Base-by-base conservation (phyloP, 805 yeast genomes). In the Yamadazyma kitorensis region DNA sequence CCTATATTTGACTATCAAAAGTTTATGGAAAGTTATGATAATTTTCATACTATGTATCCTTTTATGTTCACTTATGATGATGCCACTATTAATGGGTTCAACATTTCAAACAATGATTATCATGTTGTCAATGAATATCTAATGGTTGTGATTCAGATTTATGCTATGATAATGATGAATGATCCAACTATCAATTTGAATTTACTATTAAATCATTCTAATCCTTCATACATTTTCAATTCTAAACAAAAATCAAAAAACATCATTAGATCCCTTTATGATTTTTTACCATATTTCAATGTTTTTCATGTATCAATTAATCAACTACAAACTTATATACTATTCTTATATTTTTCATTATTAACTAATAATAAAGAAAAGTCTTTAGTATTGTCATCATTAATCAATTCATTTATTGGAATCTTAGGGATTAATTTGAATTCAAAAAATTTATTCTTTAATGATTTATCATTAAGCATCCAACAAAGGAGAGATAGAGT, bases 1-100 rank as follows among this genome's bases (percentile, higher is more conserved):
- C 81, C 81, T 4, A 69, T 76, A 6, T 65, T 76, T 41, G 80
- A 75, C 44, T 74, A 71, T 43, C 72, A 68, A 29, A 55, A 63
- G 23, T 75, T 76, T 42, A 75, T 74, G 68, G 69, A 68, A 44
- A 67, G 69, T 32, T 76, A 76, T 29, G 70, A 66, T 28, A 69
- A 64, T 6, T 64, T 68, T 40, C 73, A 68, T 39, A 66, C 71
- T 6, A 64, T 66, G 72, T 67, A 66, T 35, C 73, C 73, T 6
- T 67, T 67, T 36, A 67, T 67, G 50, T 67, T 67, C 46, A 68
- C 72, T 1, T 68, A 68, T 39, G 70, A 66, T 34, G 72, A 67
- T 43, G 62, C 71, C 15, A 63, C 71, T 12, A 64, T 67, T 23
- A 68, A 68, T 44, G 72, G 73, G 21, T 67, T 75, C 45, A 74